A percentile compares a stretch with the other conserved stretches of the same genome.
Evolutionary conservation across 2,329 filamentous ascomycete genomes (phyloP).

Genomic region (Rhytidhysteron rufulum): DNA sequence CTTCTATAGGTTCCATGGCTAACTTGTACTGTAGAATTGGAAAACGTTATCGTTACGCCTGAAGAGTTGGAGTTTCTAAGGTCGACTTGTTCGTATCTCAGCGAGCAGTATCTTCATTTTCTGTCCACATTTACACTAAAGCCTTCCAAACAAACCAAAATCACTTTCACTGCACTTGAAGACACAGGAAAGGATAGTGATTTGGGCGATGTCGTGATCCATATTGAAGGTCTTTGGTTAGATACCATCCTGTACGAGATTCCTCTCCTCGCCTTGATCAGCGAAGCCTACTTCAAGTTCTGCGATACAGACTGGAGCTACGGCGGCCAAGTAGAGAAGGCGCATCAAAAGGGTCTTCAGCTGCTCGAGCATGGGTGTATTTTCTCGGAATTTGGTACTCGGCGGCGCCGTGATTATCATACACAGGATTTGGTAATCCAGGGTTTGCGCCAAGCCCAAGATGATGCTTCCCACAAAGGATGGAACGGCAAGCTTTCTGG

Average conservation of each 20-base stretch:
- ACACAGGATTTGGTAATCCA: conserved; percentile 90
- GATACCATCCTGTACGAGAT: conserved; percentile 99
- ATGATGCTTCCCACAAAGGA: conserved; percentile 62
- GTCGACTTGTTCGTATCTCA: conserved; percentile 76
- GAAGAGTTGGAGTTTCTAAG: conserved; percentile 80
- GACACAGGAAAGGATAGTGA: conserved; percentile 62
- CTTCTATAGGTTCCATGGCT: conserved; percentile 2
- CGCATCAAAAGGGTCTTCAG: conserved; percentile 73
- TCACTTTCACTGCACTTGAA: conserved; percentile 57
- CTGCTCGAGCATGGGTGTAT: conserved; percentile 80
- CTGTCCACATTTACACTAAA: conserved; percentile 77
- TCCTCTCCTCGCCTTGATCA: conserved; percentile 83
- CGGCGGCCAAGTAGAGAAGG: conserved; percentile 78
- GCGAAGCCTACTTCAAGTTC: conserved; percentile 96
- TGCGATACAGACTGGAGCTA: conserved; percentile 92
- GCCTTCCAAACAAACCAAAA: conserved; percentile 73
- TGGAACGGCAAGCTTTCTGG: conserved; percentile 73
- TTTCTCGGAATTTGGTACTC: conserved; percentile 90
- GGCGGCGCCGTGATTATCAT: conserved; percentile 86
- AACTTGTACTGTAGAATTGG: conserved; percentile 59
- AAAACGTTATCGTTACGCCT: conserved; percentile 70
- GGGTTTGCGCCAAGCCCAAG: conserved; percentile 75
- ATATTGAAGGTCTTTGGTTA: conserved; percentile 79
- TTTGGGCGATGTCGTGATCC: conserved; percentile 71
- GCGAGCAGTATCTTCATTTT: conserved; percentile 71